phyloP scores from a whole-genome alignment of 2,329 filamentous ascomycete genomes.

The Byssochlamys sp. region DNA sequence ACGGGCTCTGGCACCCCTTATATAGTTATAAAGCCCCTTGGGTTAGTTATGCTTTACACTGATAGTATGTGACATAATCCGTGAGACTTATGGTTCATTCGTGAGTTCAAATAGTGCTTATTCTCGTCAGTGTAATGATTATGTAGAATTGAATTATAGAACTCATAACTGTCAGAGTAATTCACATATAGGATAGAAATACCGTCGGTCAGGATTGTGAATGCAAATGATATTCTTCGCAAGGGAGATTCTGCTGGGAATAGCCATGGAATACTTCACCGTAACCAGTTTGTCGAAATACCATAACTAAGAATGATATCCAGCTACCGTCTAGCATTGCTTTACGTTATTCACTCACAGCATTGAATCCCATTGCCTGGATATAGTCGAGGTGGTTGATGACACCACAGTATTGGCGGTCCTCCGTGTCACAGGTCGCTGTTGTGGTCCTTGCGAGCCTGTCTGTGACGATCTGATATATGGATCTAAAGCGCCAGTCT shows the following conservation, averaged over 20 bases:
- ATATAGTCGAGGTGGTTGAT: too few relatives aligned
- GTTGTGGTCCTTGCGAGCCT: conserved; percentile 23
- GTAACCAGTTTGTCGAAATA: conserved; percentile 24
- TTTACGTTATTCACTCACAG: conserved; percentile 29
- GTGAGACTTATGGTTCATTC: too few relatives aligned
- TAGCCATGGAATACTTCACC: conserved; percentile 40
- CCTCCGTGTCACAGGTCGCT: conserved; percentile 7
- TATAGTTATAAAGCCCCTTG: too few relatives aligned
- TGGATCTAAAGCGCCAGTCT: conserved; percentile 26
- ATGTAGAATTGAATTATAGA: too few relatives aligned
- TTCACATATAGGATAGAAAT: conserved; percentile 49
- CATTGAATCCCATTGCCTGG: conserved; percentile 37
- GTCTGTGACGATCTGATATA: conserved; percentile 33
- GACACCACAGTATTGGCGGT: conserved; percentile 34
- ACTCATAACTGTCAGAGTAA: too few relatives aligned
- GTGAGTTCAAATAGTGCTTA: too few relatives aligned
- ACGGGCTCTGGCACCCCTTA: too few relatives aligned
- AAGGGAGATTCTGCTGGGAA: conserved; percentile 39
- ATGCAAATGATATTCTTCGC: conserved; percentile 53
- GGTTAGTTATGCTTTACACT: too few relatives aligned
- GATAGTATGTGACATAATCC: too few relatives aligned
- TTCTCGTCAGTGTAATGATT: too few relatives aligned
- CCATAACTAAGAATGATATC: conserved; percentile 1
- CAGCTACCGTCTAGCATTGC: background rate
- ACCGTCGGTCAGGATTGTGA: conserved; percentile 50